phyloP scores from a whole-genome alignment of 2,329 filamentous ascomycete genomes.

The Ceratocystis cubensis region DNA sequence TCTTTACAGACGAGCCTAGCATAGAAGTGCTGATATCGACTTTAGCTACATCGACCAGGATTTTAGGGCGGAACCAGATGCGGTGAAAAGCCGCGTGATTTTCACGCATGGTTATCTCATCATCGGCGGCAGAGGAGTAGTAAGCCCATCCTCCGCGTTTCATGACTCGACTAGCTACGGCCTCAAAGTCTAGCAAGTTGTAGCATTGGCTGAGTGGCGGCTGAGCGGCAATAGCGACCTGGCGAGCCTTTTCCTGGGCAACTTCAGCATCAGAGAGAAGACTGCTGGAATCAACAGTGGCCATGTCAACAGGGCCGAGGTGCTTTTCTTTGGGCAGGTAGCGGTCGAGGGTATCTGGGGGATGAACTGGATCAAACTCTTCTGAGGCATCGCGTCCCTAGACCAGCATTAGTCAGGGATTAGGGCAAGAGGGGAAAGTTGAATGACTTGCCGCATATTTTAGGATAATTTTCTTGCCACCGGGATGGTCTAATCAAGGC shows the following conservation, averaged over 20 bases:
- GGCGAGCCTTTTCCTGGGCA: constrained; percentile 48
- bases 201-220: constrained; percentile 78
- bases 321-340: constrained; percentile 79
- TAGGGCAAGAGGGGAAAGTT: neutral
- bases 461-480: constrained; percentile 82
- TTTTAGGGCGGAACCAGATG: constrained; percentile 85
- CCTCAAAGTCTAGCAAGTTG: constrained; percentile 91
- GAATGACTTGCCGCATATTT: constrained; percentile 60
- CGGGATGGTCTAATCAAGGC: constrained; percentile 57
- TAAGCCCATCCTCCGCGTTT: constrained; percentile 96
- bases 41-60: constrained; percentile 80
- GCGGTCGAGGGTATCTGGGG: constrained; percentile 74
- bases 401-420: neutral
- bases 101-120: constrained; percentile 68
- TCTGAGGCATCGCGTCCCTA: constrained; percentile 83
- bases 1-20: constrained; percentile 72
- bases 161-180: constrained; percentile 80
- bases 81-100: constrained; percentile 95
- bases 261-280: constrained; percentile 45
- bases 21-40: constrained; percentile 84
- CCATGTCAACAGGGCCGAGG: constrained; percentile 80
- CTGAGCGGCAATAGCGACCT: constrained; percentile 61
- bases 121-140: constrained; percentile 74
- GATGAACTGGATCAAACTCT: constrained; percentile 79
- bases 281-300: constrained; percentile 52